phyloP scores from a whole-genome alignment of 129 eudicot genomes.

The sunflower (Helianthus annuus) region HanXRQr2.0-SUNRISE NC_035446.2:16790615-16791114 shows the following conservation, averaged over 20 bases:
- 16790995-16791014: too few relatives aligned
- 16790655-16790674: constrained; percentile 23
- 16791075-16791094: too few relatives aligned
- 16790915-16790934: too few relatives aligned
- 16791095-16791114: too few relatives aligned
- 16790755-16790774: neutral
- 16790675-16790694: constrained; percentile 15
- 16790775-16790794: neutral
- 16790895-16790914: too few relatives aligned
- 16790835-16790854: constrained; percentile 18
- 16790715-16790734: neutral
- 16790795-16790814: constrained; percentile 2
- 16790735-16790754: neutral
- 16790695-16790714: neutral
- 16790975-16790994: too few relatives aligned
- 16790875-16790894: constrained; percentile 10
- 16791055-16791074: too few relatives aligned
- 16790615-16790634: constrained; percentile 18
- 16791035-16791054: too few relatives aligned
- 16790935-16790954: too few relatives aligned
- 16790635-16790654: neutral
- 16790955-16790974: too few relatives aligned
- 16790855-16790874: constrained; percentile 1
- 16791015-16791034: too few relatives aligned
- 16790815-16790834: neutral